Base-by-base conservation (phyloP, 345 rosid species). In the Pseudoturritis turrita region DNA sequence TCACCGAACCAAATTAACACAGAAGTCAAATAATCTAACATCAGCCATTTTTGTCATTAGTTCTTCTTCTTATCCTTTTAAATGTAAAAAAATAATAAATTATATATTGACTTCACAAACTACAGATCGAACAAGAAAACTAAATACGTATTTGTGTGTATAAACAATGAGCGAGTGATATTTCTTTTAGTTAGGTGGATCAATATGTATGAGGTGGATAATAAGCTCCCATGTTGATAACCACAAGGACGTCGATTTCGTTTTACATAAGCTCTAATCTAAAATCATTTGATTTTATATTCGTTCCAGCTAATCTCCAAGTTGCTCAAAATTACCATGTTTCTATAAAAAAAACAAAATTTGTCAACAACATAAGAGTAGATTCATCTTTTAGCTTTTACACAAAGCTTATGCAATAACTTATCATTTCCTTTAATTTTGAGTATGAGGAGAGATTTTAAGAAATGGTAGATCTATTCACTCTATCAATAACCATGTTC, bases 21-120 rank as follows among this genome's bases (percentile, higher is more conserved):
- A 26, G 19, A 74, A 66, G 78, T 74, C 72, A 66, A 22, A 49
- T 2, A 57, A 15, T 58, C 72, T 58, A 47, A 66, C 78, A 45
- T 66, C 72, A 66, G 67, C 72, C 53, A 14, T 64, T 58, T 65
- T 28, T 65, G 67, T 57, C 72, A 28, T 37, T 57, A 29, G 9
- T 49, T 53, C 47, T 54, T 72, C 57, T 54, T 64, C 65, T 73
- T 73, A 64, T 72, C 76, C 45, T 71, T 55, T 26, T 26, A 45
- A 23, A 43, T 45, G 55, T 61, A 17, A 23, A 43, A 44, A 2
- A 71, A 17, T 9, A 52, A 53, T 11, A 33, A 53, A 44, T 5
- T 54, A 64, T 37, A 1, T 2, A 4, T 65, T 47, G 61, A 39
- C 46, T 57, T 74, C 8, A 10, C 25, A 73, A 65, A 47, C 60